Conservation (phyloP, 176 grass and related monocot species). For the Aechmea fasciata region DNA sequence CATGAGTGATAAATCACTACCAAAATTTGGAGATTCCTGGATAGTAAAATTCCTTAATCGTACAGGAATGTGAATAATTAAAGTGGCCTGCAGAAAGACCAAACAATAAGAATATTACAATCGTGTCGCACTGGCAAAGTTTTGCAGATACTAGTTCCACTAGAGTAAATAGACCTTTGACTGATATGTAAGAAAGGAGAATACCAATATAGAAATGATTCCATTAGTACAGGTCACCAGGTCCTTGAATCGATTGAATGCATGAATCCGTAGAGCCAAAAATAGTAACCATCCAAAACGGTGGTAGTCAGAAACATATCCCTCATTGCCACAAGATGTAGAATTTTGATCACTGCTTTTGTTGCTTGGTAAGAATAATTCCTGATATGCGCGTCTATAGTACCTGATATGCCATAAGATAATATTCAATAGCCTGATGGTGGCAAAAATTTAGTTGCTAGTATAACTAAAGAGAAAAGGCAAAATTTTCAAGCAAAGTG, state of each 20-base stretch:
- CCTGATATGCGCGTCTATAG: conserved; percentile 80
- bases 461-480: neutral
- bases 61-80: conserved; percentile 71
- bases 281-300: conserved; percentile 91
- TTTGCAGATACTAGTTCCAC: neutral
- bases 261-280: conserved; percentile 69
- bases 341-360: conserved; percentile 29
- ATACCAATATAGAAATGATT: conserved; percentile 65
- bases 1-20: conserved; percentile 29
- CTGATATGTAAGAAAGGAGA: neutral
- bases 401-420: conserved; percentile 39
- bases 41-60: conserved; percentile 64
- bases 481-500: neutral
- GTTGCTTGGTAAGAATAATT: conserved; percentile 64
- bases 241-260: conserved; percentile 69
- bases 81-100: conserved; percentile 46
- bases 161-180: neutral
- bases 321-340: conserved; percentile 19
- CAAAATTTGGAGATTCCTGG: conserved; percentile 53
- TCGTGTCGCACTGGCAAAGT: neutral
- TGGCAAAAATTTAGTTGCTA: neutral
- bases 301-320: conserved; percentile 57
- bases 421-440: neutral
- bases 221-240: conserved; percentile 86
- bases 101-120: conserved; percentile 16